phyloP scores from a whole-genome alignment of 2,329 filamentous ascomycete genomes.

The Lasiodiplodia sp. region DNA sequence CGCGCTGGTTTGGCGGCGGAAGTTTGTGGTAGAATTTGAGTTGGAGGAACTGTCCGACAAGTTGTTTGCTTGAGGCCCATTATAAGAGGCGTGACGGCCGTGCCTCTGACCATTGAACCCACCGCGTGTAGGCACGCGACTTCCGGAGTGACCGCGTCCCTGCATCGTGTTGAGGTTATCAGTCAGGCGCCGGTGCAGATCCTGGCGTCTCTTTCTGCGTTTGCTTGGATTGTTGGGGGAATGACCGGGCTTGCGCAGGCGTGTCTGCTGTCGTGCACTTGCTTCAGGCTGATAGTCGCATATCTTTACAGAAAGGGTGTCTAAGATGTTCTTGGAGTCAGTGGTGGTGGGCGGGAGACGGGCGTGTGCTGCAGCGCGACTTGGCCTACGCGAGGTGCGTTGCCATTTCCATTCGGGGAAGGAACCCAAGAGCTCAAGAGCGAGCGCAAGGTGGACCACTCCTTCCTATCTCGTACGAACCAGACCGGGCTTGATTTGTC shows the following conservation, averaged over 20 bases:
- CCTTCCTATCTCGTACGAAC: neutral
- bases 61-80: neutral
- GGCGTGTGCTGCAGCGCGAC: neutral
- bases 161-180: neutral
- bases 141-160: neutral
- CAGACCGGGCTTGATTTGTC: too few species aligned
- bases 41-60: neutral
- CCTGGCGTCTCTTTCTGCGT: neutral
- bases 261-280: neutral
- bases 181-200: neutral
- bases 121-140: neutral
- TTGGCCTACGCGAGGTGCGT: neutral
- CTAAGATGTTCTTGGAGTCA: constrained; percentile 2
- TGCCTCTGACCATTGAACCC: neutral
- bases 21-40: neutral
- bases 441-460: neutral
- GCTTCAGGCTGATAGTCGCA: neutral
- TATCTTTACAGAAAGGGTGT: neutral
- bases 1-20: neutral
- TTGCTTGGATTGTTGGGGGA: neutral
- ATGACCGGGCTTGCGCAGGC: neutral
- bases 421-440: neutral
- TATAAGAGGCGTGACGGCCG: neutral
- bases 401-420: neutral
- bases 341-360: neutral